Evolutionary conservation across 2,329 filamentous ascomycete genomes (phyloP).

Genomic region (Cucurbitaria berberidis): DNA sequence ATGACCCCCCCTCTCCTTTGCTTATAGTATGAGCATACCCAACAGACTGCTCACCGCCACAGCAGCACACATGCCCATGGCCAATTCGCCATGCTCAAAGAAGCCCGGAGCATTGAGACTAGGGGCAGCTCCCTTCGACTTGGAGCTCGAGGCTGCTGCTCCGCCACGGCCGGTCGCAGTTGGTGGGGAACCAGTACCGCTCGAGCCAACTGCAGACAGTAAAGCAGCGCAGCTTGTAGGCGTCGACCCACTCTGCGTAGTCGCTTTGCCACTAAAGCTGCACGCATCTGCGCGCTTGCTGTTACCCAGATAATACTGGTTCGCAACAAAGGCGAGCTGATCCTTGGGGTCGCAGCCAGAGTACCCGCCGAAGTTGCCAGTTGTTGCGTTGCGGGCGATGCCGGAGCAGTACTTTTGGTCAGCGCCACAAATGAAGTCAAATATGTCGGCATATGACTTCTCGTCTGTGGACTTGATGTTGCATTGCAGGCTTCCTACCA

Average conservation of each 20-base stretch:
- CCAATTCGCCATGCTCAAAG: constrained; percentile 32
- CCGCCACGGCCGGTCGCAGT: constrained; percentile 39
- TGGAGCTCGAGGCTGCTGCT: constrained; percentile 20
- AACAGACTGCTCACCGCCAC: constrained; percentile 31
- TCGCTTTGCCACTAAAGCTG: constrained; percentile 71
- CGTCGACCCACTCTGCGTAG: constrained; percentile 57
- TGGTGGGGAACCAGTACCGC: constrained; percentile 61
- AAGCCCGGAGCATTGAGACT: constrained; percentile 26
- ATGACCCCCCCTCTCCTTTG: not conserved
- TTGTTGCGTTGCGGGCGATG: constrained; percentile 70
- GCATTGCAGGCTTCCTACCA: constrained; percentile 75
- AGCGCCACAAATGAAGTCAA: constrained; percentile 73
- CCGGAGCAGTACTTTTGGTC: constrained; percentile 65
- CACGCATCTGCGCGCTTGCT: constrained; percentile 63
- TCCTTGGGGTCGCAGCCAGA: constrained; percentile 74
- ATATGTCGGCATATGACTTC: constrained; percentile 69
- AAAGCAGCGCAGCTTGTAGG: constrained; percentile 62
- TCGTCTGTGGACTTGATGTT: constrained; percentile 66
- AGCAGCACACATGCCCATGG: constrained; percentile 28
- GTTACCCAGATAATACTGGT: constrained; percentile 69
- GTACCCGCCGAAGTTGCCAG: constrained; percentile 75
- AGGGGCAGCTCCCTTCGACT: constrained; percentile 29
- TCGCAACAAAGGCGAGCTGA: constrained; percentile 75
- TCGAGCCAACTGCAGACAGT: constrained; percentile 67
- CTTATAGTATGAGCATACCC: constrained; percentile 37